Evolutionary conservation across 83 land plant genomes (phyloP), one percentile per base, ranked within the genome.

Genomic region (Diphasiastrum complanatum): DNA sequence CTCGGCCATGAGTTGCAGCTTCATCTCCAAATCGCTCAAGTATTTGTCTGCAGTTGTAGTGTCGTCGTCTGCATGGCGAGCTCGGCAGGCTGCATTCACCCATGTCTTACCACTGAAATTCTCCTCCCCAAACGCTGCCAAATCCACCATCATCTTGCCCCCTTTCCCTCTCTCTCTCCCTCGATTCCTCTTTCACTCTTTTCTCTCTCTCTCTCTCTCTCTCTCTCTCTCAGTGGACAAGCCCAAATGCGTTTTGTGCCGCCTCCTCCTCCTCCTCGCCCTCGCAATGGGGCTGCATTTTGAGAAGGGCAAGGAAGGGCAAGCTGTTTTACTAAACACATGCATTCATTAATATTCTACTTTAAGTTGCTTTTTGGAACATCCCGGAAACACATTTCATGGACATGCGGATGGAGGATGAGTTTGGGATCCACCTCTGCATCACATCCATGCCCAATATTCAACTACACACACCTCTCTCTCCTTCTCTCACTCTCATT

Each of bases 11-110:
- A 81, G 71, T 67, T 85, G 98, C 60, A 92, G 84, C 76, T 76
- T 83, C 86, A 85, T 90, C 63, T 92, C 98, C 64, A 92, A 73
- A 48, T 92, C 96, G 31, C 80, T 75, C 40, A 92, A 54, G 66
- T 84, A 77, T 63, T 77, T 79, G 47, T 87, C 98, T 30, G 79
- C 33, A 2, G 83, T 62, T 41, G 45, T 18, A 41, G n/a, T 23
- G 16, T 23, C 53, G 16, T 91, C 97, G 63, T 79, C 81, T 10
- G 85, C 84, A 63, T 83, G 87, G 5, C 95, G 86, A 3, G 76
- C 60, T 68, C 63, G 71, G 70, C 84, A 70, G 2, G 87, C 83
- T 24, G 77, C 73, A 62, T 92, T 92, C 63, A 92, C 82, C 97
- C 97, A 92, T 63, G 78, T 70, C 82, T 88, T 88, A 40, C 95